Evolutionary conservation across 2,329 filamentous ascomycete species (phyloP).

Genomic region (Aureobasidium namibiae): DNA sequence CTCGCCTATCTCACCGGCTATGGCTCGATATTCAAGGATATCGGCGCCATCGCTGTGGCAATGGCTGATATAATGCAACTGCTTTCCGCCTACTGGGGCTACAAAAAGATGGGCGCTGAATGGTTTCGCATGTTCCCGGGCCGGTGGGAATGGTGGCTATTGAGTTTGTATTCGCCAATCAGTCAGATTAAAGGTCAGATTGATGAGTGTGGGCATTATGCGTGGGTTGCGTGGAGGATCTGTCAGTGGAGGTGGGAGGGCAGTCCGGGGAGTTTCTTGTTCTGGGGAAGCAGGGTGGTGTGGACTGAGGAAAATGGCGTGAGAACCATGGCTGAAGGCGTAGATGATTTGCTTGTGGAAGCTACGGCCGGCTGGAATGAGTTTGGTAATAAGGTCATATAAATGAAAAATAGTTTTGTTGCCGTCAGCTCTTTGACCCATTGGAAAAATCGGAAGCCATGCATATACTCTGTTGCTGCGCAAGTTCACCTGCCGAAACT

Average conservation of each 20-base stretch:
- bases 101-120: background rate
- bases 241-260: background rate
- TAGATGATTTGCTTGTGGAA: background rate
- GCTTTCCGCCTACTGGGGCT: constrained; percentile 16
- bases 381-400: background rate
- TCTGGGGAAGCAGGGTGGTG: background rate
- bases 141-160: background rate
- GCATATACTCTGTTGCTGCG: no score
- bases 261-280: background rate
- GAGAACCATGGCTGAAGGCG: no score
- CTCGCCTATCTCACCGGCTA: no score
- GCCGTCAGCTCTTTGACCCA: no score
- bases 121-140: background rate
- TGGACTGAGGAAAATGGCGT: no score
- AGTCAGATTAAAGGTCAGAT: background rate
- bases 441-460: no score
- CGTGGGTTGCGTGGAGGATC: background rate
- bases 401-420: no score
- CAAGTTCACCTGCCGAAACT: no score
- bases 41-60: background rate
- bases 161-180: background rate
- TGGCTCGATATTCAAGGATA: no score
- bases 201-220: background rate
- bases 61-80: background rate
- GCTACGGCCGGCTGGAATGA: background rate